Conservation (phyloP, 495 filamentous ascomycete species). For the Neurospora intermedia region DNA sequence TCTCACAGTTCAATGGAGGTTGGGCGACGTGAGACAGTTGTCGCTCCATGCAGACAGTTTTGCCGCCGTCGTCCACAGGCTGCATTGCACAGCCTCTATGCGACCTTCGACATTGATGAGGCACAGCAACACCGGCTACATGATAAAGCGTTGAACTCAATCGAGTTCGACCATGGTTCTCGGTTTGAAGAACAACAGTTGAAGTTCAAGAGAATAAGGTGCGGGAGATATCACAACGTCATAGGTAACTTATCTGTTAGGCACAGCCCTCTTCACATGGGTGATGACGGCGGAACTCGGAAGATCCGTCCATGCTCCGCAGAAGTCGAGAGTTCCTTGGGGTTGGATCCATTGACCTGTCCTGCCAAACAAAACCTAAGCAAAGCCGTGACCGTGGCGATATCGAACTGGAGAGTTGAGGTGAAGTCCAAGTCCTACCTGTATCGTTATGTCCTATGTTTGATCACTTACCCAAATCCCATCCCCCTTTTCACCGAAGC, state of each 20-base stretch:
- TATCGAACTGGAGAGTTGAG: background rate
- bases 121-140: background rate
- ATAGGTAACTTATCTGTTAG: background rate
- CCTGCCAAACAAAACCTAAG: background rate
- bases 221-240: background rate
- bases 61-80: background rate
- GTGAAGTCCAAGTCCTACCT: background rate
- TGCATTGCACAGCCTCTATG: background rate
- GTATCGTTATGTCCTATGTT: background rate
- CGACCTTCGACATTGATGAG: background rate
- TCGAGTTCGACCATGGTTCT: background rate
- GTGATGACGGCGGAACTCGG: background rate
- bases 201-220: background rate
- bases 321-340: background rate
- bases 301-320: background rate
- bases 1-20: background rate
- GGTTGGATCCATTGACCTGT: background rate
- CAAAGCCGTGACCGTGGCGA: background rate
- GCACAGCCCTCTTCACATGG: background rate
- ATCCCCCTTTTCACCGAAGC: background rate
- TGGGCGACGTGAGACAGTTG: background rate
- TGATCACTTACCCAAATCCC: background rate
- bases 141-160: background rate
- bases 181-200: background rate
- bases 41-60: background rate